Base-by-base conservation (phyloP, 1,284 basidiomycete species). In the Prillingera fragicola region DNA sequence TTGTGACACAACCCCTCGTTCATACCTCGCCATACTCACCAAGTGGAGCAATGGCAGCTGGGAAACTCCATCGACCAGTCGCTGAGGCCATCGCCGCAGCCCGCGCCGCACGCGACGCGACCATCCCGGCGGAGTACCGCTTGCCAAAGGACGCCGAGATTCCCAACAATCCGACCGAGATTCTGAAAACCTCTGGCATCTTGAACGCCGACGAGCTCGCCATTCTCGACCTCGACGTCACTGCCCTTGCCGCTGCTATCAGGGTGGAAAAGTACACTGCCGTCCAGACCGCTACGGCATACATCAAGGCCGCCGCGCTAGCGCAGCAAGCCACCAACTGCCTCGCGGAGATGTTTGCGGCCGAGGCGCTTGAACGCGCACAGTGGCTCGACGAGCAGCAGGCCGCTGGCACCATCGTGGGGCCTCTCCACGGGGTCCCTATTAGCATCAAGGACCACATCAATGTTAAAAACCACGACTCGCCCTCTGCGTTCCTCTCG, bases 281-380 rank as follows among this genome's bases (percentile, higher is more conserved):
- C 0, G 55, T 58, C 1, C 49, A 58, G 21, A 60, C 60, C 5
- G 43, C 55, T 5, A 54, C 38, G 1, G 63, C 62, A 8, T 66
- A 54, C 41, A 31, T 48, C 41, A 54, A 57, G 38, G 43, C 55
- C 1, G 57, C 59, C 1, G 45, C 54, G 1, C 37, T 63, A 4
- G 59, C 56, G 1, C 61, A 58, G 35, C 57, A 58, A 41, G 48
- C 52, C 74, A 79, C 77, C 1, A 83, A 83, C 51, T 83, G 81
- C 58, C 63, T 85, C 32, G 83, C 82, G 4, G 82, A 84, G 56
- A 78, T 82, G 8, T 82, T 82, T 50, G 71, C 80, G 35, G 78
- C 81, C 1, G 74, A 75, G n/a, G 82, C 80, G 0, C 65, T 83
- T 10, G 69, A 67, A 26, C 71, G 75, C 21, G 83, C 83, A 7